Base-by-base conservation (phyloP, 345 rosid genomes). In the Salix purpurea region DNA sequence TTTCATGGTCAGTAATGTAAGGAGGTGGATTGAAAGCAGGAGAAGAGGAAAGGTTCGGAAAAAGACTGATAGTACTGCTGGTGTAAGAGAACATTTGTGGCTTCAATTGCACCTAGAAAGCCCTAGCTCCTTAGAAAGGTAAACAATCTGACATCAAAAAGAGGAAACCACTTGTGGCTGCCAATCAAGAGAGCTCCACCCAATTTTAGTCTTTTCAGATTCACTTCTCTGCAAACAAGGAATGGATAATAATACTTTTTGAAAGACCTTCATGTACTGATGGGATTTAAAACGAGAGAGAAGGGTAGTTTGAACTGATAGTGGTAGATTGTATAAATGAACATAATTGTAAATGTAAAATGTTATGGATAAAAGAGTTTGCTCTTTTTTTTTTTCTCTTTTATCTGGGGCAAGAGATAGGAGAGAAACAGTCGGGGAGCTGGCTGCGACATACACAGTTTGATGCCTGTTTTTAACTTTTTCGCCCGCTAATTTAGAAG, bases 61-160 rank as follows among this genome's bases (percentile, higher is more conserved):
- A 73, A 42, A 77, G 67, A 77, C 60, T 73, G 71, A 75, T 23
- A 34, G 72, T 3, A 44, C 15, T 26, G 44, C 28, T 69, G 42
- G 65, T 73, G 74, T 76, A 73, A 74, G 81, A 71, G 69, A 82
- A 83, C 87, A 84, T 87, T 37, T 74, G 23, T 32, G 40, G 39
- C 16, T 5, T 5, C 46, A 40, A 40, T 40, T 11, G 13, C 46
- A 40, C 46, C 46, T 30, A 26, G 44, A 77, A 64, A 76, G 58
- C 83, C 76, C 72, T 65, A 73, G 70, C 64, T 69, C 40, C 56
- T 74, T 32, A 23, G 46, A 58, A 61, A 58, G 15, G 6, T 2
- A 62, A 52, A 60, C n/a, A 30, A 8, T 21, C 37, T 30, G 50
- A 16, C 14, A 26, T 39, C 23, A 67, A 71, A 62, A 62, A 24